Conservation (phyloP, 495 filamentous ascomycete species). For the Podospora bellae-mahoneyi region DNA sequence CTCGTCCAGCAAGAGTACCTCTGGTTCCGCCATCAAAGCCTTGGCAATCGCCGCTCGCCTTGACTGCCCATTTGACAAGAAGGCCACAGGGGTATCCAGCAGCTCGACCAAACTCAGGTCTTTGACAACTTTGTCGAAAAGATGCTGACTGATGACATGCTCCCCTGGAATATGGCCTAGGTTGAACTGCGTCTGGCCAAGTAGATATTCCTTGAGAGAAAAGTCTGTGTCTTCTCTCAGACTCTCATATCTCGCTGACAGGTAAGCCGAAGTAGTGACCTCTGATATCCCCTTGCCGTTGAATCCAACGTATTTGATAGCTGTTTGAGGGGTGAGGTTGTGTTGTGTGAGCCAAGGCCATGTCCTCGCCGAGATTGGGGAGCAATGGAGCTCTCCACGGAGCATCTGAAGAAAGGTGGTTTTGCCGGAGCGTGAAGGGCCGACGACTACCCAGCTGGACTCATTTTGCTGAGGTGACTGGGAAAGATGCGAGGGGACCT, state of each 20-base stretch:
- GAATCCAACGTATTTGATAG: conserved; percentile 84
- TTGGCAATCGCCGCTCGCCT: conserved; percentile 82
- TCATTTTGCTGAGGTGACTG: not conserved
- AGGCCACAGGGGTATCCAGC: conserved; percentile 74
- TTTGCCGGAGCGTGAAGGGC: conserved; percentile 65
- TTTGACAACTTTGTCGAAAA: conserved; percentile 57
- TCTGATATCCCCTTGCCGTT: conserved; percentile 48
- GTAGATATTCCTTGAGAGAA: conserved; percentile 72
- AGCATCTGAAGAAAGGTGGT: conserved; percentile 75
- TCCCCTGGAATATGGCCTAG: conserved; percentile 45
- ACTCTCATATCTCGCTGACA: conserved; percentile 92
- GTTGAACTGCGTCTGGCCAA: conserved; percentile 75
- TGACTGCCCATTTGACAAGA: conserved; percentile 90
- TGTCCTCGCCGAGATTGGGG: conserved; percentile 67
- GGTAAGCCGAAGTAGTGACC: conserved; percentile 61
- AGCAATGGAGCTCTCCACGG: conserved; percentile 65
- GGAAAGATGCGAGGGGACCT: not conserved
- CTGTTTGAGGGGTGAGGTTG: conserved; percentile 57
- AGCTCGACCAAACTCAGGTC: conserved; percentile 64
- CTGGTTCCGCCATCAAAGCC: conserved; percentile 72
- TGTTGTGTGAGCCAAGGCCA: conserved; percentile 71
- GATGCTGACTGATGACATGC: conserved; percentile 36
- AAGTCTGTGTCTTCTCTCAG: conserved; percentile 82
- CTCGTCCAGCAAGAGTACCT: conserved; percentile 84
- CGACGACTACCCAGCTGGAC: conserved; percentile 48